Conservation (phyloP, 768 basidiomycete species). For the Mycena epipterygia region DNA sequence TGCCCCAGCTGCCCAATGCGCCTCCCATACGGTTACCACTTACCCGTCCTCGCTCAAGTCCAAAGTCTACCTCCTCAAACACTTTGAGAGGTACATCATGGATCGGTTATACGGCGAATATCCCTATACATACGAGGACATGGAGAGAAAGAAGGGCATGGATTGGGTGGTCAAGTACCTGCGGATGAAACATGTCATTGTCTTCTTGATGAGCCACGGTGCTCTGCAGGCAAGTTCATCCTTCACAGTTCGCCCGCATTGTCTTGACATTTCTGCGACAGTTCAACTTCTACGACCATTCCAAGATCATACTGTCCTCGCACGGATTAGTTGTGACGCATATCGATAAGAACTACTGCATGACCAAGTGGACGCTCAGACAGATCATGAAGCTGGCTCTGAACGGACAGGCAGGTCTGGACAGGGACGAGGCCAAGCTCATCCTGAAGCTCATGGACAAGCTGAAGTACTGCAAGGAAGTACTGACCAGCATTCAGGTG, state of each 20-base stretch:
- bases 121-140: conserved; percentile 84
- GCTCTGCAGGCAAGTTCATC: conserved; percentile 82
- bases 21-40: conserved; percentile 71
- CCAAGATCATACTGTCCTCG: conserved; percentile 91
- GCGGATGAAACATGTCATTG: conserved; percentile 96
- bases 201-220: conserved; percentile 97
- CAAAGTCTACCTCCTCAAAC: conserved; percentile 93
- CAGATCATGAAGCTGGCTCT: conserved; percentile 75
- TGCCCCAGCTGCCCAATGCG: conserved; percentile 74
- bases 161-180: conserved; percentile 96
- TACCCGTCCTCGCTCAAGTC: conserved; percentile 89
- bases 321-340: conserved; percentile 86
- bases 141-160: conserved; percentile 82
- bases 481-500: conserved; percentile 77
- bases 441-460: conserved; percentile 79
- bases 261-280: conserved; percentile 48
- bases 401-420: conserved; percentile 48
- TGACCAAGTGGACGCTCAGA: conserved; percentile 80
- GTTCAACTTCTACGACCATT: conserved; percentile 99
- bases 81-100: conserved; percentile 97
- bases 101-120: conserved; percentile 89
- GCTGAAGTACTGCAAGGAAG: conserved; percentile 90
- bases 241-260: not conserved
- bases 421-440: conserved; percentile 72
- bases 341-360: conserved; percentile 89